These are phyloP conservation scores for Termitomyces sp. DNA, from an alignment of 1,284 basidiomycete genomes.

Conservation along the genomic window DNA sequence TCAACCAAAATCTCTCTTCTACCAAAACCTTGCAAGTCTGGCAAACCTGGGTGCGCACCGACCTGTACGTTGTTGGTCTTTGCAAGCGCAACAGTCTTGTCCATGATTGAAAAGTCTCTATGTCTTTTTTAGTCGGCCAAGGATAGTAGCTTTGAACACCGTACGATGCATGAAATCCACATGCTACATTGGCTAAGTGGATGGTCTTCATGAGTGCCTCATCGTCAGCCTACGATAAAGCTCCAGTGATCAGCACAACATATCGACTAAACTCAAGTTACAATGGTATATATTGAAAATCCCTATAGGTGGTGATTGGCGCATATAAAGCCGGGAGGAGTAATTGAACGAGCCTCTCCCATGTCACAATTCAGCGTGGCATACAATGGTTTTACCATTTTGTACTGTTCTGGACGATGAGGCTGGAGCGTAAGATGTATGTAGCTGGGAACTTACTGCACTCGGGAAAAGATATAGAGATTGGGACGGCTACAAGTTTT, in stretches of 20 bases:
- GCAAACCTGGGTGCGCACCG: conserved; percentile 61
- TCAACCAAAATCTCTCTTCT: conserved; percentile 57
- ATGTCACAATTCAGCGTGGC: conserved; percentile 61
- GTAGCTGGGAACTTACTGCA: background rate
- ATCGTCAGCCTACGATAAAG: conserved; percentile 47
- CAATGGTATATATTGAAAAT: conserved; percentile 49
- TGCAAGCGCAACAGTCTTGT: conserved; percentile 51
- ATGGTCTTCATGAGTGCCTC: conserved; percentile 58
- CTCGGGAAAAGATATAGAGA: background rate
- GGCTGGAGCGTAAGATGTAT: background rate
- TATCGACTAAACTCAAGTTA: conserved; percentile 20
- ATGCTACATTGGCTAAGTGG: conserved; percentile 60
- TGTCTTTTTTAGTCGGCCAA: background rate
- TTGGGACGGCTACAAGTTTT: background rate
- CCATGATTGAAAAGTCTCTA: conserved; percentile 61
- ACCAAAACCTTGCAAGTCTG: conserved; percentile 61
- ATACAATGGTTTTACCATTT: conserved; percentile 17
- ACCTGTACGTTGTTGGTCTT: conserved; percentile 47
- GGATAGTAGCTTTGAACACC: background rate
- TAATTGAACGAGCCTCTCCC: conserved; percentile 45
- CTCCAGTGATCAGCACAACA: background rate
- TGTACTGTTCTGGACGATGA: background rate
- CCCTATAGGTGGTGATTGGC: conserved; percentile 31
- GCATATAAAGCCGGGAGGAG: background rate
- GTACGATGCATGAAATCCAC: conserved; percentile 60